phyloP scores from a whole-genome alignment of 2,329 filamentous ascomycete genomes.

The Apiospora marii region DNA sequence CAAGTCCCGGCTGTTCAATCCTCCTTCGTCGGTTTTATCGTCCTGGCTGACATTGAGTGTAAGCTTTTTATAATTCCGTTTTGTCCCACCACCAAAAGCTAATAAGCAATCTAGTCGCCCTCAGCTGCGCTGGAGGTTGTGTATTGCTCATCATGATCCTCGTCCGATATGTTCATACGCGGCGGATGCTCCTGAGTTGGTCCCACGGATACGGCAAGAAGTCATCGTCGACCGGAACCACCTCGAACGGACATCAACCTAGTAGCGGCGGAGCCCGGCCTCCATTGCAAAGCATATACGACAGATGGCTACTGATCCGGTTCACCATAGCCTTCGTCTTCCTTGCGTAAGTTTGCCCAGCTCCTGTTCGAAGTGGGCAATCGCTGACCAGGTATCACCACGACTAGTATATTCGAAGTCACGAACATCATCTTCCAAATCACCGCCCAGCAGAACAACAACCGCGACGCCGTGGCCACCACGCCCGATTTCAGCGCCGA shows the following conservation, averaged over 20 bases:
- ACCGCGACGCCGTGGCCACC: conserved; percentile 35
- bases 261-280: conserved; percentile 14
- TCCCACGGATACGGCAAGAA: conserved; percentile 41
- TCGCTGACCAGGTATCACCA: conserved; percentile 31
- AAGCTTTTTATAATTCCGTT: background rate
- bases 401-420: conserved; percentile 49
- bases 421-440: conserved; percentile 34
- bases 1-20: conserved; percentile 28
- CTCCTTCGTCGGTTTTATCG: conserved; percentile 28
- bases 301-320: conserved; percentile 53
- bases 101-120: conserved; percentile 43
- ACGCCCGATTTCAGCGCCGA: conserved; percentile 44
- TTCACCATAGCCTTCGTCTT: conserved; percentile 54
- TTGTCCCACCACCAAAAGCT: background rate
- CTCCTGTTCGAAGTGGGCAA: too few relatives aligned
- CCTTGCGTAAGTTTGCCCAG: conserved; percentile 42
- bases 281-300: conserved; percentile 47
- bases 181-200: conserved; percentile 44
- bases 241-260: conserved; percentile 26
- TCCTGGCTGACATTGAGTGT: conserved; percentile 32
- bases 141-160: conserved; percentile 50
- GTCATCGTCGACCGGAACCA: conserved; percentile 25
- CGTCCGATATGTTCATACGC: conserved; percentile 50
- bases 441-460: conserved; percentile 41
- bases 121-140: conserved; percentile 45